Base-by-base conservation (phyloP, 1,284 basidiomycete genomes). In the Apiotrichum domesticum region DNA sequence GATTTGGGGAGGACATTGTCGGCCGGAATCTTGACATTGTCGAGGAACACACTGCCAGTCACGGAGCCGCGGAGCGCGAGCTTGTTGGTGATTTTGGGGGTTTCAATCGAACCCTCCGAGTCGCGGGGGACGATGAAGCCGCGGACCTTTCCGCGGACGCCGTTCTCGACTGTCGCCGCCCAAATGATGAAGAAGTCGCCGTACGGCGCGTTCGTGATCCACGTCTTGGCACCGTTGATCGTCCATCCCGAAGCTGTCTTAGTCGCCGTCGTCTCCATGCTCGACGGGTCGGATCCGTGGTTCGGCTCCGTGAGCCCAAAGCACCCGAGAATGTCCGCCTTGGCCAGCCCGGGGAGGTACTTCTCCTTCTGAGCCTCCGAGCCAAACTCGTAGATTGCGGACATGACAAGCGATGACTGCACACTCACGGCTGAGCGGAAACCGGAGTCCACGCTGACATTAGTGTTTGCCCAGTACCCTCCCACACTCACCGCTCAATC, bases 231-330 rank as follows among this genome's bases (percentile, higher is more conserved):
- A 40, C 94, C 94, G 67, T 87, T 90, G 54, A 98, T 73, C 21
- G 89, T 78, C 75, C 87, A 96, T 3, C 91, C 91, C 29, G 90
- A 90, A 54, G 87, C 70, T 3, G 77, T 87, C 74, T 96, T 90
- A 63, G 85, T 85, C 13, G 92, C 95, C 35, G 83, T 87, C 0
- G 94, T 97, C 72, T 95, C 89, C 94, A 98, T 98, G 34, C 86
- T 85, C 14, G 86, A 85, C 15, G 93, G 93, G 70, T 97, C 93
- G 1, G 90, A 94, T 21, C 95, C 95, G 72, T 97, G 93, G 69
- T 97, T 94, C 1, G 95, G 91, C 78, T 98, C 95, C 1, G 94
- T 98, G 40, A 98, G 79, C 15, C 94, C 92, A 72, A 98, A 98
- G 71, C 92, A 95, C 29, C 95, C 95, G 54, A 95, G 51, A 35